phyloP scores from a whole-genome alignment of 2,329 filamentous ascomycete genomes.

The Sclerotinia trifoliorum region DNA sequence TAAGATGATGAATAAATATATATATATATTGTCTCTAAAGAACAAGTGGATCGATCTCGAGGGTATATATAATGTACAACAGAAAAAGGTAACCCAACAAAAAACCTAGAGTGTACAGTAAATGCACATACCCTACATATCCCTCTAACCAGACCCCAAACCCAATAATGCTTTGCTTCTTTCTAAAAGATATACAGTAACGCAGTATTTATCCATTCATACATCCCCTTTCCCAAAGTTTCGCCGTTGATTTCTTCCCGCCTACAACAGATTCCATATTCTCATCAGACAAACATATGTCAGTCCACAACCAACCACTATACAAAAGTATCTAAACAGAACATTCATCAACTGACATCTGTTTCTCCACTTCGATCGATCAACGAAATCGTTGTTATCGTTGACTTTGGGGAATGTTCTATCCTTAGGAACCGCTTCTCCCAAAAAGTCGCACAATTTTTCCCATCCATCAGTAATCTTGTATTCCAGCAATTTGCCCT shows the following conservation, averaged over 20 bases:
- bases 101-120: neutral
- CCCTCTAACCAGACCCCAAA: neutral
- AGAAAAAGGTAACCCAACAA: neutral
- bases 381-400: constrained; percentile 22
- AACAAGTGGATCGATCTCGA: neutral
- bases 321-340: constrained; percentile 16
- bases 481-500: constrained; percentile 25
- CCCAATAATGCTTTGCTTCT: neutral
- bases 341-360: constrained; percentile 21
- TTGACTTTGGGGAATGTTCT: constrained; percentile 17
- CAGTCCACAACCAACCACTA: neutral
- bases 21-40: neutral
- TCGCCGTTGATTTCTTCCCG: neutral
- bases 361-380: constrained; percentile 19
- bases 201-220: neutral
- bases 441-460: constrained; percentile 27
- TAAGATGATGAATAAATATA: neutral
- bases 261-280: constrained; percentile 18
- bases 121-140: neutral
- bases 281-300: constrained; percentile 16
- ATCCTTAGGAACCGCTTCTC: constrained; percentile 25
- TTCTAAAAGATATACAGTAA: neutral
- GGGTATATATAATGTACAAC: neutral
- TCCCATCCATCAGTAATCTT: constrained; percentile 29
- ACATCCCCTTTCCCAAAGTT: neutral